Evolutionary conservation across 345 rosid genomes (phyloP).

Genomic region (Moricandia moricandioides): DNA sequence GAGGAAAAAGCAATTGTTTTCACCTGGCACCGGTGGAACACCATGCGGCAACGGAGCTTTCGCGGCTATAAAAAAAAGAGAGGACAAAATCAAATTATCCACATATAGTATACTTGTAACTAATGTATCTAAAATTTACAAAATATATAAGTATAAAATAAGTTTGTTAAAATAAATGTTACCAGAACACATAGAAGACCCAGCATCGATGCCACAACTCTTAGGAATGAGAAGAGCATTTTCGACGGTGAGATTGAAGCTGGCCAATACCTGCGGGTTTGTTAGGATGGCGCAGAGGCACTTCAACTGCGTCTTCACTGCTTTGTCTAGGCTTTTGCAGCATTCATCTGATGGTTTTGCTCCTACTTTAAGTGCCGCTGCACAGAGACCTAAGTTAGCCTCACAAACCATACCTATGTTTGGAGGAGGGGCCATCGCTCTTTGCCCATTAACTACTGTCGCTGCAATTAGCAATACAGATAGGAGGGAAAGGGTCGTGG

Average conservation of each 20-base stretch:
- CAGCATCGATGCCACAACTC: conserved; percentile 23
- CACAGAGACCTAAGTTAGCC: neutral
- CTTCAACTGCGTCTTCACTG: neutral
- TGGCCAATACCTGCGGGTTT: neutral
- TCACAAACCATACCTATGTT: neutral
- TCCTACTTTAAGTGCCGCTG: neutral
- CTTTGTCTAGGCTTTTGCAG: conserved; percentile 1
- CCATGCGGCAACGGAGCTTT: conserved; percentile 3
- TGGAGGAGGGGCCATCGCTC: neutral
- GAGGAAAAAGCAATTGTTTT: neutral
- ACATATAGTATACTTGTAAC: neutral
- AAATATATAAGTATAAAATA: neutral
- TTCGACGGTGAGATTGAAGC: conserved; percentile 1
- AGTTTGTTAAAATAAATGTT: neutral
- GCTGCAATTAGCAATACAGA: neutral
- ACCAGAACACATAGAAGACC: conserved; percentile 18
- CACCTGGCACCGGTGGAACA: conserved; percentile 17
- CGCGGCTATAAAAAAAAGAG: neutral
- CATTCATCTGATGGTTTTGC: conserved; percentile 5
- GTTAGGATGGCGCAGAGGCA: conserved; percentile 7
- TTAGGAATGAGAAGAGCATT: conserved; percentile 10
- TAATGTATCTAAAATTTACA: neutral
- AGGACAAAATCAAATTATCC: neutral
- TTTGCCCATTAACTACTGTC: conserved; percentile 6
- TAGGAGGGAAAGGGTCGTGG: neutral